Base-by-base conservation (phyloP, 768 basidiomycete genomes). In the Serpula lacrymans region DNA sequence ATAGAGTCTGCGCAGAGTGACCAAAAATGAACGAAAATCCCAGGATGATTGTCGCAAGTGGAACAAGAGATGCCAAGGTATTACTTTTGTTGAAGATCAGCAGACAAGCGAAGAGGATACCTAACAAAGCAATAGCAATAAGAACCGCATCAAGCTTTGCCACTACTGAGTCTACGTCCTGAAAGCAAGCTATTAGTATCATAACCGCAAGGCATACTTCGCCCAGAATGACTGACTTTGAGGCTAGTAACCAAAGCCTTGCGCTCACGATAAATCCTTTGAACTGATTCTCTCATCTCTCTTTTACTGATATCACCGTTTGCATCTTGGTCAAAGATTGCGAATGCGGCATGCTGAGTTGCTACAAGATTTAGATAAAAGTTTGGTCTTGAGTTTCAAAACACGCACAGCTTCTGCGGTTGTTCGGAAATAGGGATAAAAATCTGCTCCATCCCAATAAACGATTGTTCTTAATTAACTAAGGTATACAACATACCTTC, bases 1-100 rank as follows among this genome's bases (percentile, higher is more conserved):
- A 90, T 2, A 89, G 62, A 0, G 78, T 80, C 47, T 84, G 80
- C 1, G 88, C 88, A 2, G 87, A 85, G 58, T 88, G 78, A 2
- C 88, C 87, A 46, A 90, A 90, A 44, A 90, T 78, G 66, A 90
- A 90, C 10, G 84, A 88, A 55, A 90, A 88, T 3, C 87, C 88
- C 32, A 89, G 76, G 45, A 88, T 77, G 48, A 88, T 77, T 1
- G 87, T 86, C 3, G 85, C 86, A 26, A 89, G 70, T 8, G 86
- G 88, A 10, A 88, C 84, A 24, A 90, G 72, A 0, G 86, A 88
- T 8, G 77, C 69, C 21, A 89, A 49, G 0, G 86, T 84, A 45
- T 85, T 68, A 25, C 60, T 63, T 13, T 69, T 71, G 49, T 84
- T 81, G 72, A 90, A 87, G 48, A 89, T 84, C 45, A 90, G 76